Conservation (phyloP, 208 protist species). For the Trypanosoma theileri region DNA sequence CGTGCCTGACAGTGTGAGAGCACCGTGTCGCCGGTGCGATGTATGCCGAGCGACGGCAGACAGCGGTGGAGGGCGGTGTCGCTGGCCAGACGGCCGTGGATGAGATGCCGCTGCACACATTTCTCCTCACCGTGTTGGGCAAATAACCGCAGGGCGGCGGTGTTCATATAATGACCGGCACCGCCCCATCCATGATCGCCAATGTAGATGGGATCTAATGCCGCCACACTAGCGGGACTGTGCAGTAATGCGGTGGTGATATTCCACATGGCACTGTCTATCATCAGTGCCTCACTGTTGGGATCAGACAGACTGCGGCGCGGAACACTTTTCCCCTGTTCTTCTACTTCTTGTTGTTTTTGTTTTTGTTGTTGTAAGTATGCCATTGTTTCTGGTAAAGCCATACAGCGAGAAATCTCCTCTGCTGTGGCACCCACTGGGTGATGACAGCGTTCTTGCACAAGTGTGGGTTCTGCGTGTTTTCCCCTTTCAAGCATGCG, state of each 20-base stretch:
- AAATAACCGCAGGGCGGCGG: constrained; percentile 15
- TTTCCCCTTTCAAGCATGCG: background rate
- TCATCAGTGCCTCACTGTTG: background rate
- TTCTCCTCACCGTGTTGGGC: background rate
- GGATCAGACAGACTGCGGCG: background rate
- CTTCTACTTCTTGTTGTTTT: background rate
- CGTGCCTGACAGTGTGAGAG: constrained; percentile 31
- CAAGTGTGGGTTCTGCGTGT: background rate
- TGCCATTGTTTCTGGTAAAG: background rate
- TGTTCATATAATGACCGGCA: constrained; percentile 29
- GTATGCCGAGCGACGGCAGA: constrained; percentile 14
- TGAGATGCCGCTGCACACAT: constrained; percentile 19
- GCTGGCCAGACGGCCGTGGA: constrained; percentile 10
- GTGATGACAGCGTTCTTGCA: background rate
- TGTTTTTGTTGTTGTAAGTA: background rate
- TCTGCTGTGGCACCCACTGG: background rate
- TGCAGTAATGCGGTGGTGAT: background rate
- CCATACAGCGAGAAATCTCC: background rate
- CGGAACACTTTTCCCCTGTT: background rate
- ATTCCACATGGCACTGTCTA: constrained; percentile 9
- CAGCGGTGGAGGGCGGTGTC: constrained; percentile 27
- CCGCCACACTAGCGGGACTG: background rate
- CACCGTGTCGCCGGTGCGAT: background rate
- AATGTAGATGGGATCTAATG: constrained; percentile 17
- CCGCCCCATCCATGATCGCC: constrained; percentile 31